Evolutionary conservation across 345 rosid species (phyloP).

Genomic region (Rhizophora apiculata): DNA sequence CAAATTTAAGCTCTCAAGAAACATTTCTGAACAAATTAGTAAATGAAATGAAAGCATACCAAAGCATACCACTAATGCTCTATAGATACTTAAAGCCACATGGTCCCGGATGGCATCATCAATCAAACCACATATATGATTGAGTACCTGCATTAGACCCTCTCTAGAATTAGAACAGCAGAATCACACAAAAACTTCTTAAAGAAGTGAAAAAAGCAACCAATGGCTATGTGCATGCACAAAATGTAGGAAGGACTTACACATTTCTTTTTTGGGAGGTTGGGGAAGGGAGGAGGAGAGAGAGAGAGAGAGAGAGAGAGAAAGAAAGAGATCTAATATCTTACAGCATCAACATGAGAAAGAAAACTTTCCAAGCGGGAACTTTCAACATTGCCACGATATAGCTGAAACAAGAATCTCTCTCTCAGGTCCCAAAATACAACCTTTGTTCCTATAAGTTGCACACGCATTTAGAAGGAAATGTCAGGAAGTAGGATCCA

Average conservation of each 20-base stretch:
- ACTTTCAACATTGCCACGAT: slow-evolving; percentile 65
- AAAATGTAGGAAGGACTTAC: background rate
- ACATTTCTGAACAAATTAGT: background rate
- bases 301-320: background rate
- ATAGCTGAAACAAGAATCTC: slow-evolving; percentile 58
- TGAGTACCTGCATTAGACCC: slow-evolving; percentile 59
- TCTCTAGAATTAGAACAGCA: slow-evolving; percentile 17
- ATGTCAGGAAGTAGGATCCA: background rate
- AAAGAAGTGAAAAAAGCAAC: background rate
- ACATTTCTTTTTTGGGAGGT: too few relatives aligned
- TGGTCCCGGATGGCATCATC: slow-evolving; percentile 72
- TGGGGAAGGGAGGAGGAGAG: background rate
- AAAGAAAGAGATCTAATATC: slow-evolving; percentile 17
- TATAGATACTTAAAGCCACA: slow-evolving; percentile 75
- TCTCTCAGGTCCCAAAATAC: slow-evolving; percentile 93
- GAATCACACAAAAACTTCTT: background rate
- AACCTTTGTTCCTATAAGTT: slow-evolving; percentile 62
- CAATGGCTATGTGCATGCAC: too few relatives aligned
- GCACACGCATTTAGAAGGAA: slow-evolving; percentile 8
- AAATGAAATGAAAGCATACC: slow-evolving; percentile 34
- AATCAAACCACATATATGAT: slow-evolving; percentile 67
- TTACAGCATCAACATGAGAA: slow-evolving; percentile 73
- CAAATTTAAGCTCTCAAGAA: slow-evolving; percentile 10
- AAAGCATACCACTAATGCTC: slow-evolving; percentile 59
- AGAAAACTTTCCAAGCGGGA: slow-evolving; percentile 78